A percentile compares a stretch with the other conserved stretches of the same genome.
phyloP scores from a whole-genome alignment of 140 eudicot species.

The Artemisia princeps region DNA sequence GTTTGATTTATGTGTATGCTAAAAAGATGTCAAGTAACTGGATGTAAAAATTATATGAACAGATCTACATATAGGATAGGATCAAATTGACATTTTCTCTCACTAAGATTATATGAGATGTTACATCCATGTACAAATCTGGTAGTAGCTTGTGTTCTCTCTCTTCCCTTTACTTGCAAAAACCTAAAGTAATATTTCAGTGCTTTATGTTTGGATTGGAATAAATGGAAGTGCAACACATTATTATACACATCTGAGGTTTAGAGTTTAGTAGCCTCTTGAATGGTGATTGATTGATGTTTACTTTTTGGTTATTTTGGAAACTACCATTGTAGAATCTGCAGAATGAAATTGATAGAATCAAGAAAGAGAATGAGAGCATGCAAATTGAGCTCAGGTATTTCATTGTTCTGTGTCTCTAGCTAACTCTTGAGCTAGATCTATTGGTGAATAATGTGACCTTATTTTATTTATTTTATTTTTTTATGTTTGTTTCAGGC shows the following conservation, averaged over 20 bases:
- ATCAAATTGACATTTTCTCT: slow-evolving; percentile 16
- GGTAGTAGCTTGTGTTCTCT: slow-evolving; percentile 39
- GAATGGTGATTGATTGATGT: slow-evolving; percentile 8
- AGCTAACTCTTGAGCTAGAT: not conserved
- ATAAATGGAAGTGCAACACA: not conserved
- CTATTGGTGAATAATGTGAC: not conserved
- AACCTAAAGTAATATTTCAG: slow-evolving; percentile 7
- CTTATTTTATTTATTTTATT: too few species aligned
- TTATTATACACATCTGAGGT: slow-evolving; percentile 20
- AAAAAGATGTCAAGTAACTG: slow-evolving; percentile 44
- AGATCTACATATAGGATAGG: slow-evolving; percentile 60
- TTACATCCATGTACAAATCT: slow-evolving; percentile 60
- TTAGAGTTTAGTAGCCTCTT: not conserved
- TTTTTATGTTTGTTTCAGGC: slow-evolving; percentile 38
- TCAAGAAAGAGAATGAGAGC: slow-evolving; percentile 84
- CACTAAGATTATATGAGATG: slow-evolving; percentile 35
- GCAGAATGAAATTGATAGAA: slow-evolving; percentile 74
- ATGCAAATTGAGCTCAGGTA: slow-evolving; percentile 91
- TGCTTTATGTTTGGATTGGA: slow-evolving; percentile 13
- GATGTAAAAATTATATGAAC: slow-evolving; percentile 40
- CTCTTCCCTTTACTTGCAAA: slow-evolving; percentile 49
- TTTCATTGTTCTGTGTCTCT: slow-evolving; percentile 5
- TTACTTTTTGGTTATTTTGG: not conserved
- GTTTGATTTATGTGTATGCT: slow-evolving; percentile 28
- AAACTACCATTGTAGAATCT: slow-evolving; percentile 38